Evolutionary conservation across 148 eudicot species (phyloP).

Genomic region (Selenicereus undatus): DNA sequence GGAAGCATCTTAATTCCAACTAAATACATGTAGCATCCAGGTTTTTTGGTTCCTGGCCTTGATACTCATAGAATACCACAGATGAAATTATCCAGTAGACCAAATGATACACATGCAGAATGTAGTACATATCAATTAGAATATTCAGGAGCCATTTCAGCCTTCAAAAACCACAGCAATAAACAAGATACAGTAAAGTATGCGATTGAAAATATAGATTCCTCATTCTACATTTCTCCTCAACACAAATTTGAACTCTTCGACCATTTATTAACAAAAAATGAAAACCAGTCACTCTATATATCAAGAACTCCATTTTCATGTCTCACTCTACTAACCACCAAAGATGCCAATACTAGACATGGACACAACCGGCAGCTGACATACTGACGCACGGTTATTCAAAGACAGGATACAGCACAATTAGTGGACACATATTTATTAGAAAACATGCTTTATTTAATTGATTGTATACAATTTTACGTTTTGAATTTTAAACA

Average conservation of each 20-base stretch:
- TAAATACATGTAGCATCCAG: not conserved
- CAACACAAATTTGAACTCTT: not conserved
- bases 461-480: not conserved
- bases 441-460: too few relatives aligned
- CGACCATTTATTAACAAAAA: not conserved
- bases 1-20: not conserved
- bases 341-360: not conserved
- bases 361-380: not conserved
- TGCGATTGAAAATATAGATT: not conserved
- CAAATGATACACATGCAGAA: not conserved
- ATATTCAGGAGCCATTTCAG: not conserved
- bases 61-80: not conserved
- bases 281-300: not conserved
- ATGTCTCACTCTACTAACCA: not conserved
- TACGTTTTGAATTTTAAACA: not conserved
- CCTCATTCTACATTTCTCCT: not conserved
- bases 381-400: not conserved
- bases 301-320: not conserved
- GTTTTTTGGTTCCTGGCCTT: not conserved
- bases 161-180: not conserved
- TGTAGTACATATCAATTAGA: not conserved
- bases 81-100: slow-evolving; percentile 1
- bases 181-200: not conserved
- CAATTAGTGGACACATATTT: not conserved
- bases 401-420: not conserved